Evolutionary conservation across 352 stramenopile genomes (phyloP).

Genomic region (Pythium dissimile): DNA sequence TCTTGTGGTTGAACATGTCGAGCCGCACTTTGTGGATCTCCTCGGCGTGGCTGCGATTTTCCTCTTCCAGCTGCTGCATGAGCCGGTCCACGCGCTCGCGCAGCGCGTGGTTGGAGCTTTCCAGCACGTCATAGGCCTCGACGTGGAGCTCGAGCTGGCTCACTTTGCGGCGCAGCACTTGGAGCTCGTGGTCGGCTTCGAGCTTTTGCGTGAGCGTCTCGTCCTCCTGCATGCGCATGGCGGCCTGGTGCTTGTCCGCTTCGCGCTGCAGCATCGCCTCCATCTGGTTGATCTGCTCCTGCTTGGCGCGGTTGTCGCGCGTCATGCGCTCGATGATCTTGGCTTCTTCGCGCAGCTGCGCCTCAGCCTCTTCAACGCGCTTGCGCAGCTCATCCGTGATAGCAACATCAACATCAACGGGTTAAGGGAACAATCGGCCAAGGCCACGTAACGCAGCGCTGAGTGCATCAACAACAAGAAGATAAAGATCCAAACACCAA

Average conservation of each 20-base stretch:
- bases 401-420: background rate
- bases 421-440: conserved; percentile 6
- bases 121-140: conserved; percentile 64
- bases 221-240: conserved; percentile 53
- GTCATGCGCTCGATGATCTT: conserved; percentile 84
- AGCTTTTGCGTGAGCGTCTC: conserved; percentile 54
- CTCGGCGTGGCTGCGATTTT: conserved; percentile 59
- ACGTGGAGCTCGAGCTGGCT: conserved; percentile 65
- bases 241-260: conserved; percentile 55
- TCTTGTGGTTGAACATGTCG: conserved; percentile 86
- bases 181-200: conserved; percentile 56
- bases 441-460: background rate
- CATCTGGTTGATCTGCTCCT: conserved; percentile 70
- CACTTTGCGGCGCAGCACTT: conserved; percentile 51
- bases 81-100: conserved; percentile 53
- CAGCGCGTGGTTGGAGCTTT: conserved; percentile 51
- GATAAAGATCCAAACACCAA: background rate
- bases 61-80: conserved; percentile 62
- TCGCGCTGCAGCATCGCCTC: conserved; percentile 59
- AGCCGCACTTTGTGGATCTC: conserved; percentile 76
- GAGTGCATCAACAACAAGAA: background rate
- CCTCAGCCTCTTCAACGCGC: conserved; percentile 66
- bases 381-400: conserved; percentile 64
- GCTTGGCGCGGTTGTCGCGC: conserved; percentile 66
- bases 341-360: conserved; percentile 68